Conservation (phyloP, 805 yeast species). For the Saccharomycopsis microspora region DNA sequence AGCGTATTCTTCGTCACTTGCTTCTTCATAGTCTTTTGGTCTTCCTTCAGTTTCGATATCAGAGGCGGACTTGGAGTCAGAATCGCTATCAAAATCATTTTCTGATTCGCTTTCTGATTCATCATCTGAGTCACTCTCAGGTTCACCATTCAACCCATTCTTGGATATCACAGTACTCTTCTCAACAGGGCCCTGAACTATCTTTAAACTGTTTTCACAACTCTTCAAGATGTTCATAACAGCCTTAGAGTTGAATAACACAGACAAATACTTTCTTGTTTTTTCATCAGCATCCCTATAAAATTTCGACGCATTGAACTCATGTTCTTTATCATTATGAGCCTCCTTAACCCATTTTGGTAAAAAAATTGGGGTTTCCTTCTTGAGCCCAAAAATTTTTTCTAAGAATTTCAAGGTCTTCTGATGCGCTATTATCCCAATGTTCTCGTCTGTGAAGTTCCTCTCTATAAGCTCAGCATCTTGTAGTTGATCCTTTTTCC, state of each 20-base stretch:
- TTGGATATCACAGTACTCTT: slow-evolving; percentile 19
- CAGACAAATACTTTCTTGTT: slow-evolving; percentile 35
- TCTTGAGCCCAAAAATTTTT: slow-evolving; percentile 24
- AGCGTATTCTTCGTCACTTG: slow-evolving; percentile 16
- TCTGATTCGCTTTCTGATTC: slow-evolving; percentile 17
- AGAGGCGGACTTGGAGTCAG: neutral
- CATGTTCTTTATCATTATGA: slow-evolving; percentile 22
- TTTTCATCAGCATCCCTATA: slow-evolving; percentile 25
- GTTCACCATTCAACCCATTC: slow-evolving; percentile 19
- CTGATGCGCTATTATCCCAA: slow-evolving; percentile 10
- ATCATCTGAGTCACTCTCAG: slow-evolving; percentile 4
- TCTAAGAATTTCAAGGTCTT: slow-evolving; percentile 17
- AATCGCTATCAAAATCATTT: slow-evolving; percentile 7
- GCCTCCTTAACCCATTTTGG: slow-evolving; percentile 23
- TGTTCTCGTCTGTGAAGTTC: slow-evolving; percentile 4
- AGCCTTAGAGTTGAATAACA: slow-evolving; percentile 32
- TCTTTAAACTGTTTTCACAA: slow-evolving; percentile 28
- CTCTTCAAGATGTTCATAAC: slow-evolving; percentile 24
- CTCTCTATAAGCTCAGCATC: neutral
- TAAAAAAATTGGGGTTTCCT: slow-evolving; percentile 22
- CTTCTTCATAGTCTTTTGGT: slow-evolving; percentile 16
- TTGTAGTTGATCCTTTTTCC: slow-evolving; percentile 6
- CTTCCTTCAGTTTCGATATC: too few relatives aligned
- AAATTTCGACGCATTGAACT: slow-evolving; percentile 34
- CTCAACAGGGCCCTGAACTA: slow-evolving; percentile 34